These are phyloP conservation scores for Colletotrichum costaricense DNA, from an alignment of 2,329 filamentous ascomycete species.

Conservation along the genomic window DNA sequence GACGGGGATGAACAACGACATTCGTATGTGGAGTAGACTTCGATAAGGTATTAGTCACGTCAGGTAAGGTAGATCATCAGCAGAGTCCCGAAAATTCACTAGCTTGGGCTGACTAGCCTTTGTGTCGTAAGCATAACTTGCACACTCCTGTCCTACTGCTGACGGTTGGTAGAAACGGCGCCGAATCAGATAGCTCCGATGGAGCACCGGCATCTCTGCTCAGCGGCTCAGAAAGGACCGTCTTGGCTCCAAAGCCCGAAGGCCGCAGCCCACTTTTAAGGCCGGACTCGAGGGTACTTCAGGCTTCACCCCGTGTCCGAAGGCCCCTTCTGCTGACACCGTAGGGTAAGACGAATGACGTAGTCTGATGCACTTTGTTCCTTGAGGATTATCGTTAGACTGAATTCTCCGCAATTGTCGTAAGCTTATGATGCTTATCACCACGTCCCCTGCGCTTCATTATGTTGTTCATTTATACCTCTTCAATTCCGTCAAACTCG, in stretches of 20 bases:
- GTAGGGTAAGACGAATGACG: background rate
- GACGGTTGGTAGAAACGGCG: background rate
- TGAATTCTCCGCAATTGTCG: background rate
- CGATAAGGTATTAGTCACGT: no score
- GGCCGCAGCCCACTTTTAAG: background rate
- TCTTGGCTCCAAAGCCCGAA: background rate
- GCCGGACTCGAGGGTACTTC: no score
- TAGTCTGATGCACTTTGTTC: background rate
- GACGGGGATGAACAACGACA: background rate
- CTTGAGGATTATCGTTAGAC: background rate
- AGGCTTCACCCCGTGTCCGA: background rate
- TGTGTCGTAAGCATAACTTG: background rate
- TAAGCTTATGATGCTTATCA: background rate
- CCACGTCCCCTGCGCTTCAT: background rate
- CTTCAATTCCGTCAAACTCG: background rate
- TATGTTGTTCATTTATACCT: background rate
- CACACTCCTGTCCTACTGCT: background rate
- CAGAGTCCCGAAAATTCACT: background rate
- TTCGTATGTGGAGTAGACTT: background rate
- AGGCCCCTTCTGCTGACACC: background rate
- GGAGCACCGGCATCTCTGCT: background rate
- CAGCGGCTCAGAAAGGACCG: background rate
- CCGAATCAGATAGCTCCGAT: background rate
- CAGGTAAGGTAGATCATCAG: background rate
- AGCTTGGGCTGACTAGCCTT: background rate